Evolutionary conservation across 805 yeast species (phyloP).

Genomic region (Schwanniomyces vanrijiae): DNA sequence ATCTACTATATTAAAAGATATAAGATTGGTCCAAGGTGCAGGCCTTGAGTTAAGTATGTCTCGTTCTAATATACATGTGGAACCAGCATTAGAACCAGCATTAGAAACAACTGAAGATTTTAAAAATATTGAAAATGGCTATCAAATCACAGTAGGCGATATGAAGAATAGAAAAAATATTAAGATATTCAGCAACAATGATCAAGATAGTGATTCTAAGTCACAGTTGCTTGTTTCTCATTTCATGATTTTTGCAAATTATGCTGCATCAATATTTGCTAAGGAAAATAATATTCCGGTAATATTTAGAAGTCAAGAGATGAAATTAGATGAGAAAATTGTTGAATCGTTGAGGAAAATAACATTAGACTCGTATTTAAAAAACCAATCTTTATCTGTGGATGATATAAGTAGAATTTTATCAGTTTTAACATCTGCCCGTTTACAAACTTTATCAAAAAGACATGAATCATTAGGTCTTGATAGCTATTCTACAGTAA

Average conservation of each 20-base stretch:
- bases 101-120: not conserved
- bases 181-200: conserved; percentile 10
- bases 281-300: conserved; percentile 47
- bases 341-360: conserved; percentile 22
- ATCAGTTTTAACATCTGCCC: conserved; percentile 53
- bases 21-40: conserved; percentile 19
- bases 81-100: conserved; percentile 6
- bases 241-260: conserved; percentile 78
- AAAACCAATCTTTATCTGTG: conserved; percentile 20
- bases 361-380: conserved; percentile 16
- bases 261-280: conserved; percentile 54
- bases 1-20: conserved; percentile 23
- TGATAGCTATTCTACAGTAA: conserved; percentile 64
- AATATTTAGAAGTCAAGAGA: conserved; percentile 43
- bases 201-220: conserved; percentile 28
- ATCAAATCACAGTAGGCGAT: conserved; percentile 13
- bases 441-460: conserved; percentile 42
- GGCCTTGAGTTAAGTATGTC: conserved; percentile 19
- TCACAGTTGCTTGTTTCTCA: conserved; percentile 76
- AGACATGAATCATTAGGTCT: conserved; percentile 68
- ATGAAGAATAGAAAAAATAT: conserved; percentile 11
- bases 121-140: conserved; percentile 10
- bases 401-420: conserved; percentile 45
- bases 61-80: conserved; percentile 15
- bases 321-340: conserved; percentile 23